A percentile compares a stretch with the other conserved stretches of the same genome.
These are phyloP conservation scores for Erythrophleum fordii DNA, from an alignment of 306 rosid species.

Conservation along the genomic window DNA sequence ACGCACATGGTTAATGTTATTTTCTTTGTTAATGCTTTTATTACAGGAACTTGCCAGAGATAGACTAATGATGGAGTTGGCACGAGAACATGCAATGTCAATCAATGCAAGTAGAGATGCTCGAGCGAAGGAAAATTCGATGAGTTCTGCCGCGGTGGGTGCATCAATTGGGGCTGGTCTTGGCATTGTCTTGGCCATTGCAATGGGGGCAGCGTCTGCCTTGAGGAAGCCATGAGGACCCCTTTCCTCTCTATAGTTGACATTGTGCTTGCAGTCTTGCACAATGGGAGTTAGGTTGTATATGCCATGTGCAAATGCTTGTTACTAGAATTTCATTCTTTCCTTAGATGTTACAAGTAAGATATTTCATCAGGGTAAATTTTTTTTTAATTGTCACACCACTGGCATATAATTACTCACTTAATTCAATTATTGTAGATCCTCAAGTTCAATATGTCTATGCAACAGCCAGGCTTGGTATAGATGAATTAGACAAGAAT, in stretches of 20 bases:
- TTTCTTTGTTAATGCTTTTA: slow-evolving; percentile 10
- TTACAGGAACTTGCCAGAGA: slow-evolving; percentile 80
- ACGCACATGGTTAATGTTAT: neutral
- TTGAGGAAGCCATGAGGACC: slow-evolving; percentile 81
- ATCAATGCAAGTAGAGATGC: slow-evolving; percentile 53
- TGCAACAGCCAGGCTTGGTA: neutral
- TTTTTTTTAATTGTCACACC: neutral
- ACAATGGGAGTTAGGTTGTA: slow-evolving; percentile 23
- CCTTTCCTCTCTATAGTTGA: slow-evolving; percentile 9
- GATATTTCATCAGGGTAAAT: slow-evolving; percentile 3
- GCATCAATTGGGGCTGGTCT: slow-evolving; percentile 94
- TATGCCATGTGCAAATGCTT: slow-evolving; percentile 9
- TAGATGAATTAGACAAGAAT: neutral
- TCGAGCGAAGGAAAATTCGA: slow-evolving; percentile 65
- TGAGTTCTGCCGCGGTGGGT: slow-evolving; percentile 85
- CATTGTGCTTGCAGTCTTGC: slow-evolving; percentile 20
- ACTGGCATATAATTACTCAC: neutral
- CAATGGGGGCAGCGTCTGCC: slow-evolving; percentile 99
- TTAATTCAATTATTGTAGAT: slow-evolving; percentile 35
- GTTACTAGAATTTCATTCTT: slow-evolving; percentile 35
- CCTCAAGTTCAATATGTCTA: slow-evolving; percentile 19
- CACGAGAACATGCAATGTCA: slow-evolving; percentile 63
- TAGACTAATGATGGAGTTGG: slow-evolving; percentile 72
- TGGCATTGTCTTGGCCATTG: slow-evolving; percentile 85
- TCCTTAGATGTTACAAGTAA: slow-evolving; percentile 30